Percentiles rank a stretch among this genome's conserved stretches.
Conservation (phyloP, 129 eudicot species). For the Flaveria robusta region DNA sequence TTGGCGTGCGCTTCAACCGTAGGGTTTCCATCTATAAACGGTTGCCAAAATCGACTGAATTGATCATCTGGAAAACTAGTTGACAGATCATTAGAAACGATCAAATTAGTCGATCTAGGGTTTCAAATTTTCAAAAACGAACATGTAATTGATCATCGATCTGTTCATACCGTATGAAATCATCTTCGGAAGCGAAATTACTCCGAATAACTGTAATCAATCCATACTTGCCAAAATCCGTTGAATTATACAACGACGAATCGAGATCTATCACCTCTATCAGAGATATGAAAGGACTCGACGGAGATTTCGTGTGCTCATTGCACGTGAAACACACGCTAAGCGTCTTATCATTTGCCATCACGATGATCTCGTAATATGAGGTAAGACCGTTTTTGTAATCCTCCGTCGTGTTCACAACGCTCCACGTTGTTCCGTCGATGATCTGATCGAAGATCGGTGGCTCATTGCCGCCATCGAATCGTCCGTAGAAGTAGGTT, state of each 20-base stretch:
- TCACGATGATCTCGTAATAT: conserved; percentile 65
- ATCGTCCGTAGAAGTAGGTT: conserved; percentile 74
- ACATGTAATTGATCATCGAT: background rate
- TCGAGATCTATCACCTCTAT: conserved; percentile 61
- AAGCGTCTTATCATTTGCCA: conserved; percentile 44
- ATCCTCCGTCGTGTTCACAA: conserved; percentile 81
- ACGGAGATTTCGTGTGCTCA: conserved; percentile 40
- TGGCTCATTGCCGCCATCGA: conserved; percentile 70
- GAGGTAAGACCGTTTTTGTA: conserved; percentile 56
- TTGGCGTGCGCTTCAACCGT: conserved; percentile 49
- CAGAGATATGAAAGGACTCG: conserved; percentile 67
- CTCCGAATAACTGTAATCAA: conserved; percentile 65
- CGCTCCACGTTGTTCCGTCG: conserved; percentile 79
- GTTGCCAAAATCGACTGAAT: conserved; percentile 77
- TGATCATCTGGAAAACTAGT: conserved; percentile 69
- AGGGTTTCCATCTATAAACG: conserved; percentile 52
- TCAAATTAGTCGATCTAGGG: background rate
- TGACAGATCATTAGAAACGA: background rate
- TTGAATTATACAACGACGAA: conserved; percentile 59
- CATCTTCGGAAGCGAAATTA: conserved; percentile 52
- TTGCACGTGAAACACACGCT: conserved; percentile 69
- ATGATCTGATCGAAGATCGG: conserved; percentile 84
- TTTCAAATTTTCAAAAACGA: background rate
- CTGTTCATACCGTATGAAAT: conserved; percentile 55
- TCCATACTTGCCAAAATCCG: conserved; percentile 52